A percentile compares a stretch with the other conserved stretches of the same genome.
Conservation (phyloP, 2,329 filamentous ascomycete species). For the Fusarium cyanostomum region DNA sequence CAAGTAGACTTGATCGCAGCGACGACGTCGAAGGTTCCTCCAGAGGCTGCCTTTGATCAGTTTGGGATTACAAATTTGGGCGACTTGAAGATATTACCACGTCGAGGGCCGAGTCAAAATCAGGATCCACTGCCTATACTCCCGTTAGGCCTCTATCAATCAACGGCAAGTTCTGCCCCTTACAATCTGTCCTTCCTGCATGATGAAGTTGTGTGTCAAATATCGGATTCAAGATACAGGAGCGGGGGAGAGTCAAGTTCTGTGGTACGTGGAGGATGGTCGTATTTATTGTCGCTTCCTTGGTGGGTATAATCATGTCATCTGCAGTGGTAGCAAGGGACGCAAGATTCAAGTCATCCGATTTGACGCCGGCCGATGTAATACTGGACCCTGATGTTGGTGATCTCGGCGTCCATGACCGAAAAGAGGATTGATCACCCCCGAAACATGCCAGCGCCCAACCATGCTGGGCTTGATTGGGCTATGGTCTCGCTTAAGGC, state of each 20-base stretch:
- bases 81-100: background rate
- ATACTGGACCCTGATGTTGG: background rate
- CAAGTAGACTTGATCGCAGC: slow-evolving; percentile 16
- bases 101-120: slow-evolving; percentile 20
- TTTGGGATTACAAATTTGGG: too few species aligned
- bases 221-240: background rate
- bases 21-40: slow-evolving; percentile 23
- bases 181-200: slow-evolving; percentile 20
- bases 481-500: background rate
- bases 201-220: background rate
- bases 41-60: slow-evolving; percentile 2
- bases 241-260: slow-evolving; percentile 1
- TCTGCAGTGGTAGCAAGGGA: background rate
- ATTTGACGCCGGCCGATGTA: background rate
- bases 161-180: fast-evolving
- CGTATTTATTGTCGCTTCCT: background rate
- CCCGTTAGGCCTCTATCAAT: background rate
- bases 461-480: background rate
- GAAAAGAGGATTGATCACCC: background rate
- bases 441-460: background rate
- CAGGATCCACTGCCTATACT: slow-evolving; percentile 1
- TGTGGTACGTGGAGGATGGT: background rate
- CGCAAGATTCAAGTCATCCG: background rate
- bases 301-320: background rate
- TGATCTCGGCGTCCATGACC: background rate